Percentiles rank a stretch among this genome's conserved stretches.
These are phyloP conservation scores for Delphinella strobiligena DNA, from an alignment of 2,329 filamentous ascomycete genomes.

Conservation along the genomic window DNA sequence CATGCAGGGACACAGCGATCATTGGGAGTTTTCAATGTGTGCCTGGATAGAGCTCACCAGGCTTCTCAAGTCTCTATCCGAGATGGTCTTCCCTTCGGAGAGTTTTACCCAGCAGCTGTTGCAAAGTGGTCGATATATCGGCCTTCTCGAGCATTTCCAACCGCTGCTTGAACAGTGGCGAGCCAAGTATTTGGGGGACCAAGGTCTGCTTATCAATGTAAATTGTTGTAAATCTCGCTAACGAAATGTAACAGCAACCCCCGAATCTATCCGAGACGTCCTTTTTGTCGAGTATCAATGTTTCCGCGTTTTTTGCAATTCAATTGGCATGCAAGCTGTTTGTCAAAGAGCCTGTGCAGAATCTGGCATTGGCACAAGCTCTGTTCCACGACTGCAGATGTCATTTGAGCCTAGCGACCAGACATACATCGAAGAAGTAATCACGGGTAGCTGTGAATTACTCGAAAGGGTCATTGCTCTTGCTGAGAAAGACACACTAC, in stretches of 20 bases:
- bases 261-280: slow-evolving; percentile 31
- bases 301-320: slow-evolving; percentile 31
- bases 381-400: slow-evolving; percentile 16
- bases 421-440: slow-evolving; percentile 44
- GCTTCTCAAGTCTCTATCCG: slow-evolving; percentile 39
- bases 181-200: slow-evolving; percentile 22
- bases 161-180: slow-evolving; percentile 29
- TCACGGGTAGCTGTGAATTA: slow-evolving; percentile 41
- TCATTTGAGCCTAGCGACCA: slow-evolving; percentile 36
- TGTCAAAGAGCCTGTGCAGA: slow-evolving; percentile 39
- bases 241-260: slow-evolving; percentile 5
- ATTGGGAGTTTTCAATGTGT: neutral
- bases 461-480: slow-evolving; percentile 38
- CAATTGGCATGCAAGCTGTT: slow-evolving; percentile 44
- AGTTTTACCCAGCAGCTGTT: slow-evolving; percentile 28
- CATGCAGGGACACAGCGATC: neutral
- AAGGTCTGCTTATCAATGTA: slow-evolving; percentile 15
- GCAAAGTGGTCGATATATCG: slow-evolving; percentile 38
- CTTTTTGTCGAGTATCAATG: slow-evolving; percentile 42
- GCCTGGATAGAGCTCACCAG: neutral
- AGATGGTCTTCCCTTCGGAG: slow-evolving; percentile 39
- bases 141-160: slow-evolving; percentile 34
- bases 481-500: slow-evolving; percentile 33
- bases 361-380: slow-evolving; percentile 25
- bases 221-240: neutral